Base-by-base conservation (phyloP, 768 basidiomycete species). In the Daedaleopsis sinensis region DNA sequence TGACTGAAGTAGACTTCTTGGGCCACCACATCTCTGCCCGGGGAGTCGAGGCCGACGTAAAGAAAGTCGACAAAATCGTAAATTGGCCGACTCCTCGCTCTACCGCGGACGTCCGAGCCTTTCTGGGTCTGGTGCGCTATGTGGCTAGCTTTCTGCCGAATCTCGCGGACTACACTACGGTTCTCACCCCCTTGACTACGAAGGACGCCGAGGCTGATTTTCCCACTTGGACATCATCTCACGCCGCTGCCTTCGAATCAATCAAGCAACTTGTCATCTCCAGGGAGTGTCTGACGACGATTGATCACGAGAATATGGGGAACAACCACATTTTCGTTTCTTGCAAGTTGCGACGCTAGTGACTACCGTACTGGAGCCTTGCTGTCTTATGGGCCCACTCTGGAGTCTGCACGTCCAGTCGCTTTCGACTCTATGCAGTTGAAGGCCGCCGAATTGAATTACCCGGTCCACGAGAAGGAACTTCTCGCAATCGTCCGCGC, bases 161-260 rank as follows among this genome's bases (percentile, higher is more conserved):
- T 1, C 55, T 70, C 2, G 65, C 65, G 1, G 62, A 64, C 12
- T 62, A 68, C 55, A 69, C 68, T 5, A 5, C 15, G 11, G 47
- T 68, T 5, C 59, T 71, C 15, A 68, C 44, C 8, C 68, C 65
- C 1, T 52, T 71, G 9, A 71, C 70, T 1, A 70, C 55, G 21
- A 73, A 73, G 49, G 74, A 68, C 3, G 53, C 57, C 0, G 67
- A 76, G 2, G 16, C 35, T 2, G n/a, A 37, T 1, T 77, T 75
- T 52, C 44, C 44, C 44, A 3, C 19, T 0, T 76, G 74, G 76
- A 65, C 69, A 4, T 46, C 69, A 9, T 5, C 18, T 0, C 70
- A 77, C 52, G 72, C 75, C 42, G 59, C 66, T 0, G 76, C 78
- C 0, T 81, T 81, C 55, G 70, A 79, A 6, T 65, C 71, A 0